phyloP scores from a whole-genome alignment of 2,329 filamentous ascomycete species.

The Sclerotinia spermophila region DNA sequence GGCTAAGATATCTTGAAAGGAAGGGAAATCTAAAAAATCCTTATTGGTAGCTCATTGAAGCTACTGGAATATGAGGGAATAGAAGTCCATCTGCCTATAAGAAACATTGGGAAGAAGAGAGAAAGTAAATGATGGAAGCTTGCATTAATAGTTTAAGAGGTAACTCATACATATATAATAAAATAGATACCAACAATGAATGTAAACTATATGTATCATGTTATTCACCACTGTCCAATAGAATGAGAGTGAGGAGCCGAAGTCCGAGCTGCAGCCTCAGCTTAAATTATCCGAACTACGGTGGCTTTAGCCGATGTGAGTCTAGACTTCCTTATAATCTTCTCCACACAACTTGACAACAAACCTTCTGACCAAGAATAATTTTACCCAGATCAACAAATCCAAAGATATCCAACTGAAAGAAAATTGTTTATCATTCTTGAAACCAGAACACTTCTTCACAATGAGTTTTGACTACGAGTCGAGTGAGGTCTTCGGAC shows the following conservation, averaged over 20 bases:
- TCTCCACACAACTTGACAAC: neutral
- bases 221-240: neutral
- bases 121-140: neutral
- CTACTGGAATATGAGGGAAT: neutral
- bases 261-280: neutral
- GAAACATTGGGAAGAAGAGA: neutral
- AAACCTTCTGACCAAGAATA: neutral
- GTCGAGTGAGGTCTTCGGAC: constrained; percentile 24
- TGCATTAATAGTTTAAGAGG: neutral
- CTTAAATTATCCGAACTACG: neutral
- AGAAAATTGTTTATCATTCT: neutral
- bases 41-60: neutral
- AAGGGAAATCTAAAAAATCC: neutral
- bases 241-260: neutral
- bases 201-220: neutral
- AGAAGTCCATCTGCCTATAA: neutral
- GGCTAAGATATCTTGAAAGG: neutral
- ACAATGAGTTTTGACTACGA: neutral
- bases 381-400: neutral
- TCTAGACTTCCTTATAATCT: neutral
- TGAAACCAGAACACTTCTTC: neutral
- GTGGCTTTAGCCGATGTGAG: neutral
- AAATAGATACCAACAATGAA: neutral
- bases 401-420: too few species aligned
- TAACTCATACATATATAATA: neutral